These are phyloP conservation scores for Hypholoma sublateritium DNA, from an alignment of 768 basidiomycete genomes.

Conservation along the genomic window DNA sequence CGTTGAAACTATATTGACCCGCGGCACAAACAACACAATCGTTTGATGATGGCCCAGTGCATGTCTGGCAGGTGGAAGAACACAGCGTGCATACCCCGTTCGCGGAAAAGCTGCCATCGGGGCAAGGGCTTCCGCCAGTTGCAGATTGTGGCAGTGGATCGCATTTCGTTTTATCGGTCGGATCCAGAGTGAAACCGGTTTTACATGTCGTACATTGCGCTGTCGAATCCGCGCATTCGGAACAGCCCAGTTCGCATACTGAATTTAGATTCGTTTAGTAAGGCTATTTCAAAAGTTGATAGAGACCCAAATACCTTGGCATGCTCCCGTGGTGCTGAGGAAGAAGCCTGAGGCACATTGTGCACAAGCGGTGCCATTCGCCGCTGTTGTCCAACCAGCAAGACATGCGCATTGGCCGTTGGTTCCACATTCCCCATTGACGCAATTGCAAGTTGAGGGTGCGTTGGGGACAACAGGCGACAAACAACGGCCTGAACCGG, in stretches of 20 bases:
- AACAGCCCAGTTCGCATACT: constrained; percentile 78
- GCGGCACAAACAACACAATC: constrained; percentile 70
- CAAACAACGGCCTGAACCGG: constrained; percentile 76
- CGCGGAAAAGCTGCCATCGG: constrained; percentile 61
- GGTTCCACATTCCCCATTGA: constrained; percentile 73
- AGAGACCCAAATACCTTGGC: constrained; percentile 51
- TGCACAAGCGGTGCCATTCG: constrained; percentile 76
- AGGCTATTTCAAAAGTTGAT: constrained; percentile 2
- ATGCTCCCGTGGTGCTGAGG: constrained; percentile 65
- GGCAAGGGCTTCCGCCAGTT: constrained; percentile 56
- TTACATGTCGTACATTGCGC: constrained; percentile 76
- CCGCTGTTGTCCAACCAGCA: constrained; percentile 69
- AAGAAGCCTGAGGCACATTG: constrained; percentile 78
- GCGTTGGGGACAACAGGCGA: constrained; percentile 45
- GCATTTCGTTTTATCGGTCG: constrained; percentile 69
- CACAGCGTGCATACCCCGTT: constrained; percentile 56
- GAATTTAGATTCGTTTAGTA: constrained; percentile 1
- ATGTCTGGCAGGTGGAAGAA: constrained; percentile 68
- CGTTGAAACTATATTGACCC: constrained; percentile 63
- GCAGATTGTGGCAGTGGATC: constrained; percentile 50
- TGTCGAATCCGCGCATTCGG: constrained; percentile 61
- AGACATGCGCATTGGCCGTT: constrained; percentile 76
- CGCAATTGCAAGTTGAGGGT: constrained; percentile 74
- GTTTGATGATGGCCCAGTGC: constrained; percentile 64
- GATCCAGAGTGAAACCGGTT: constrained; percentile 64